These are phyloP conservation scores for Gossypium davidsonii DNA, from an alignment of 441 rosid genomes.

Conservation along the genomic window DNA sequence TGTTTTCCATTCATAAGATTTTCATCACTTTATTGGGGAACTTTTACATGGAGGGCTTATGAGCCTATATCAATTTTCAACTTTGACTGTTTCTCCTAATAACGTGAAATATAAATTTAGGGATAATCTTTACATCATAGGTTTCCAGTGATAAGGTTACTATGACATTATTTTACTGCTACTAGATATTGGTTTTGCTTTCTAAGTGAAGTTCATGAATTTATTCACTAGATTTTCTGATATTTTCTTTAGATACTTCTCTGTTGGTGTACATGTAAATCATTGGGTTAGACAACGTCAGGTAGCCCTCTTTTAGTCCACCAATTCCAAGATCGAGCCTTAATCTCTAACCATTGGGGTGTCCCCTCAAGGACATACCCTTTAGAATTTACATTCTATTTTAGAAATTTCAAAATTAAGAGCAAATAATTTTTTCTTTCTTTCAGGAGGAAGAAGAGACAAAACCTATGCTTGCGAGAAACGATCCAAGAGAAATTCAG, in stretches of 20 bases:
- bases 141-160: not conserved
- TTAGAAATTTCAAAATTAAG: not conserved
- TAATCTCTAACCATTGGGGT: not conserved
- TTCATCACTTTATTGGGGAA: not conserved
- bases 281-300: not conserved
- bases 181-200: not conserved
- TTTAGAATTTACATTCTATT: constrained; percentile 12
- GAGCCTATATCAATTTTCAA: not conserved
- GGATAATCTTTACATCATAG: not conserved
- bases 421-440: constrained; percentile 18
- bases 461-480: constrained; percentile 34
- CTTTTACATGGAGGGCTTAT: not conserved
- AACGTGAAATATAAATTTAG: not conserved
- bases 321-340: not conserved
- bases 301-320: not conserved
- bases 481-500: constrained; percentile 70
- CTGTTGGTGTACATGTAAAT: not conserved
- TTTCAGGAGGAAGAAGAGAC: constrained; percentile 67
- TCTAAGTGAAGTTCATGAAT: not conserved
- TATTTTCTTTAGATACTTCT: not conserved
- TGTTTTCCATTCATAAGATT: not conserved
- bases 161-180: not conserved
- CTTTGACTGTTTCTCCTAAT: not conserved
- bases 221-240: not conserved
- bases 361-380: not conserved